Evolutionary conservation across 2,329 filamentous ascomycete species (phyloP).

Genomic region (Cryoendolithus antarcticus): DNA sequence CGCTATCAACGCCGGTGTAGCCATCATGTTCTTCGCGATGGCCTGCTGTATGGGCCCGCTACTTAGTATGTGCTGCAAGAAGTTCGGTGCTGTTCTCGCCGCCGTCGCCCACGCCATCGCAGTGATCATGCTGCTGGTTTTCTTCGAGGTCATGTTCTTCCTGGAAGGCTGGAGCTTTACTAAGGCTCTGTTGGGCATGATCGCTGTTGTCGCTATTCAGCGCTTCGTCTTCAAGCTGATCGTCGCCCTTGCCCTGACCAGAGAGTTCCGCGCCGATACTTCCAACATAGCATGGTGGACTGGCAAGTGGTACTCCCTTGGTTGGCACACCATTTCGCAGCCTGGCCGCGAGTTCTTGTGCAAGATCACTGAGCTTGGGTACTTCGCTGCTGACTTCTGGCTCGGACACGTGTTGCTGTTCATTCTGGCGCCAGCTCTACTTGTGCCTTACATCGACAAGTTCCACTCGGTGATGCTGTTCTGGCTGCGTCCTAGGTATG

Average conservation of each 20-base stretch:
- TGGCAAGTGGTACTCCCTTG: slow-evolving; percentile 98
- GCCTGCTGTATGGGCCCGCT: slow-evolving; percentile 96
- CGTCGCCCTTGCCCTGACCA: slow-evolving; percentile 69
- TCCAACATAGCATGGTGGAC: slow-evolving; percentile 99
- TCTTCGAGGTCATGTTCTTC: slow-evolving; percentile 94
- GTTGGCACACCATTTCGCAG: slow-evolving; percentile 92
- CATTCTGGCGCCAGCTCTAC: slow-evolving; percentile 75
- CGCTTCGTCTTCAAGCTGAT: slow-evolving; percentile 94
- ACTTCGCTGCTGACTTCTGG: slow-evolving; percentile 91
- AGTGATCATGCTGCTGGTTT: slow-evolving; percentile 71
- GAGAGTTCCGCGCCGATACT: slow-evolving; percentile 91
- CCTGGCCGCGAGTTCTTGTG: slow-evolving; percentile 94
- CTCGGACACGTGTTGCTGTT: slow-evolving; percentile 85
- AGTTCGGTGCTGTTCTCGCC: slow-evolving; percentile 88
- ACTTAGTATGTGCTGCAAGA: slow-evolving; percentile 99
- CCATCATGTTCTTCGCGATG: slow-evolving; percentile 74
- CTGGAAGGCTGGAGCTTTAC: slow-evolving; percentile 79
- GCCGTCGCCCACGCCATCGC: slow-evolving; percentile 84
- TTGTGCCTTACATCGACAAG: slow-evolving; percentile 83
- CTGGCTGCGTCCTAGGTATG: slow-evolving; percentile 96
- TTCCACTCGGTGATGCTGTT: slow-evolving; percentile 97
- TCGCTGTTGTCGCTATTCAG: slow-evolving; percentile 79
- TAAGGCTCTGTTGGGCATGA: slow-evolving; percentile 77
- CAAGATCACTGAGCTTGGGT: slow-evolving; percentile 95
- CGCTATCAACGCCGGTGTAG: slow-evolving; percentile 73